A percentile compares a stretch with the other conserved stretches of the same genome.
phyloP scores from a whole-genome alignment of 768 basidiomycete species.

The Boletus subparvulus region DNA sequence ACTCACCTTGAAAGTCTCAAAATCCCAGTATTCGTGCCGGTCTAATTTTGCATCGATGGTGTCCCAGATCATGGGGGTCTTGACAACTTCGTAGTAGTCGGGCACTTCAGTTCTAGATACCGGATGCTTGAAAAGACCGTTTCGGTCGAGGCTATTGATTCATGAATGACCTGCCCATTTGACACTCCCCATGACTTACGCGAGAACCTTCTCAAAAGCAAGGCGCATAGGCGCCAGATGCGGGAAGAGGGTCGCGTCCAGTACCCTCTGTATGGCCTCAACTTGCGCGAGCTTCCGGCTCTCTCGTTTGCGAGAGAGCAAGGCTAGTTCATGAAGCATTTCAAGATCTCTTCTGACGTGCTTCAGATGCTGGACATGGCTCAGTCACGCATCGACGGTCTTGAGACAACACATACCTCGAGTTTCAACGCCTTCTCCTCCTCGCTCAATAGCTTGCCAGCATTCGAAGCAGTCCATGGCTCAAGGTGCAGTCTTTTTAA shows the following conservation, averaged over 20 bases:
- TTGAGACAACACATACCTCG: constrained; percentile 50
- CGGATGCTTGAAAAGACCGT: constrained; percentile 77
- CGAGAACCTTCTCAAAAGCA: constrained; percentile 68
- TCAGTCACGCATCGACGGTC: not conserved
- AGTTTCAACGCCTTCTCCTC: constrained; percentile 82
- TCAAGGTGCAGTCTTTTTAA: constrained; percentile 92
- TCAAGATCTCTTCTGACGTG: constrained; percentile 77
- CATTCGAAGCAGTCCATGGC: constrained; percentile 89
- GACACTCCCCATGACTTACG: constrained; percentile 44
- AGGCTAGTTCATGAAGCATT: constrained; percentile 61
- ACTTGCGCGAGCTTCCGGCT: constrained; percentile 71
- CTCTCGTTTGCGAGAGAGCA: constrained; percentile 76
- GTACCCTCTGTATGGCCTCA: constrained; percentile 62
- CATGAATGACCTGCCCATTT: constrained; percentile 6
- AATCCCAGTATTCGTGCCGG: constrained; percentile 76
- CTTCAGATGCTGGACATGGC: constrained; percentile 46
- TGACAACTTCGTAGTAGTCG: constrained; percentile 88
- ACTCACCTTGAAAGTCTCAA: constrained; percentile 67
- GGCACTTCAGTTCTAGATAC: constrained; percentile 78
- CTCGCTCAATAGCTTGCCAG: constrained; percentile 64
- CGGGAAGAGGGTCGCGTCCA: constrained; percentile 65
- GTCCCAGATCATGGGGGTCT: constrained; percentile 86
- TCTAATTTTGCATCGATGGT: constrained; percentile 82
- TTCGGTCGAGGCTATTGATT: constrained; percentile 62
- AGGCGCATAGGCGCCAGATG: constrained; percentile 58